Evolutionary conservation across 1,139 yeast genomes (phyloP).

Genomic region (Scheffersomyces stambukii): DNA sequence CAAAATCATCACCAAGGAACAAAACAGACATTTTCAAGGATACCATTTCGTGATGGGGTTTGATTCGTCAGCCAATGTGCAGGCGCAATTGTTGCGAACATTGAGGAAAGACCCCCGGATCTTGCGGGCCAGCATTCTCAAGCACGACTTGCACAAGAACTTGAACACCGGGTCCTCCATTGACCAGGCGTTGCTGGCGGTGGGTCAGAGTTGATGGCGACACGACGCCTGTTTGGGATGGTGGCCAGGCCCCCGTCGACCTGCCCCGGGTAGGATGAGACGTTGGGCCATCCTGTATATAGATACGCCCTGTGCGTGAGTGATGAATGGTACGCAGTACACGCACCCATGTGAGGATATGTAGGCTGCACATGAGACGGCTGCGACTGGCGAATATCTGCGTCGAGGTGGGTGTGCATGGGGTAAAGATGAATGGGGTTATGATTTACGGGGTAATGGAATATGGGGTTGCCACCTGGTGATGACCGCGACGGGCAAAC

Average conservation of each 20-base stretch:
- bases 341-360: too few relatives aligned
- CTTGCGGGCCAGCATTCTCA: constrained; percentile 70
- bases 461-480: too few relatives aligned
- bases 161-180: constrained; percentile 53
- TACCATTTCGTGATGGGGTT: constrained; percentile 82
- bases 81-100: constrained; percentile 77
- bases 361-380: not conserved
- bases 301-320: too few relatives aligned
- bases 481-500: too few relatives aligned
- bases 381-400: not conserved
- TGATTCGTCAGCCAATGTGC: constrained; percentile 83
- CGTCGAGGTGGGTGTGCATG: too few relatives aligned
- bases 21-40: constrained; percentile 88
- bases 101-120: constrained; percentile 87
- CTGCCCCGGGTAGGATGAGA: too few relatives aligned
- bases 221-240: too few relatives aligned
- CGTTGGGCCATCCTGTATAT: too few relatives aligned
- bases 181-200: constrained; percentile 21
- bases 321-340: too few relatives aligned
- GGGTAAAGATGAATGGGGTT: too few relatives aligned
- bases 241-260: too few relatives aligned
- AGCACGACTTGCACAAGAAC: constrained; percentile 54
- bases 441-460: too few relatives aligned
- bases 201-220: constrained; percentile 1
- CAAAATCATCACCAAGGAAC: constrained; percentile 75